Conservation (phyloP, 768 basidiomycete genomes). For the Serendipita vermifera region DNA sequence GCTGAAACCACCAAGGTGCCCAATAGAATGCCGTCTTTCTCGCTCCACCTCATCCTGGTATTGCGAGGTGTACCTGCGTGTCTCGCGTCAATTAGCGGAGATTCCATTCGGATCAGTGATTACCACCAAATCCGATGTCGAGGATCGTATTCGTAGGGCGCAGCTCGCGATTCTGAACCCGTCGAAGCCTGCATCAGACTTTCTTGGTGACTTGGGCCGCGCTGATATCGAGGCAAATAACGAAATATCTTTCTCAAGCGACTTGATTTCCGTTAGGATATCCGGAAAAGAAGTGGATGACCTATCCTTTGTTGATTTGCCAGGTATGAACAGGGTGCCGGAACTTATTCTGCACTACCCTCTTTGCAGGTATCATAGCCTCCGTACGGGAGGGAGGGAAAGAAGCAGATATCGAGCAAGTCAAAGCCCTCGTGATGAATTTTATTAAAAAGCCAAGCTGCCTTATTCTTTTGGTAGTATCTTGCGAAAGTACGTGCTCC, state of each 20-base stretch:
- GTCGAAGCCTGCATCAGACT: slow-evolving; percentile 1
- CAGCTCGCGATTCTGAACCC: slow-evolving; percentile 22
- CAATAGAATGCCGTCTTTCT: slow-evolving; percentile 19
- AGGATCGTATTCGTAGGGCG: slow-evolving; percentile 16
- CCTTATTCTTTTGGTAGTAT: slow-evolving; percentile 43
- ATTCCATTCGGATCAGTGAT: slow-evolving; percentile 15
- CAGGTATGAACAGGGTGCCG: slow-evolving; percentile 27
- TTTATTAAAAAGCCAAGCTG: slow-evolving; percentile 55
- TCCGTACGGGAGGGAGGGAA: slow-evolving; percentile 39
- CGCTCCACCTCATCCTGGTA: slow-evolving; percentile 12
- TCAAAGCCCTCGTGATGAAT: slow-evolving; percentile 40
- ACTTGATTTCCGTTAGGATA: slow-evolving; percentile 46
- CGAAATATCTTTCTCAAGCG: slow-evolving; percentile 34
- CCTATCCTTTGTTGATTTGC: slow-evolving; percentile 52
- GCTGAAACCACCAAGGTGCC: slow-evolving; percentile 14
- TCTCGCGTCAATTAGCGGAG: slow-evolving; percentile 14
- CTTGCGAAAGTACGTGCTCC: slow-evolving; percentile 45
- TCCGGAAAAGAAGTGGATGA: slow-evolving; percentile 48
- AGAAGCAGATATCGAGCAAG: slow-evolving; percentile 44
- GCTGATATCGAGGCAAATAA: not conserved
- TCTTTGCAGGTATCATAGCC: slow-evolving; percentile 41
- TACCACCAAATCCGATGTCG: slow-evolving; percentile 13
- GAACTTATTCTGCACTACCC: not conserved
- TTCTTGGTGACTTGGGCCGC: not conserved
- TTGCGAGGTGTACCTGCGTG: slow-evolving; percentile 17